Evolutionary conservation across 179 eudicot genomes (phyloP).

Genomic region (Vitellaria paradoxa): DNA sequence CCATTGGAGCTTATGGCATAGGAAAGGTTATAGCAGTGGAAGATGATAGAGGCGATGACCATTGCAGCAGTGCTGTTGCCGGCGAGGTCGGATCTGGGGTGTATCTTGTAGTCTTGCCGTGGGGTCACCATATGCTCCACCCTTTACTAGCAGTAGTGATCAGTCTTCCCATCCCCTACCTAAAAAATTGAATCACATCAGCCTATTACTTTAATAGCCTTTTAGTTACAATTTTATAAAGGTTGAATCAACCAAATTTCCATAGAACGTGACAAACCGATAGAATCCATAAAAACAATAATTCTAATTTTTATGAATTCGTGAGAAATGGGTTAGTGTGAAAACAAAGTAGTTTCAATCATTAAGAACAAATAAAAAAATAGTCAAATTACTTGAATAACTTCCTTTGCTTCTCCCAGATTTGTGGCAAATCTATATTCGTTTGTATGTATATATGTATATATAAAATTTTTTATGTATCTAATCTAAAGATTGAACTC

Average conservation of each 20-base stretch:
- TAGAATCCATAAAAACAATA: not conserved
- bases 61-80: conserved; percentile 97
- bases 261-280: conserved; percentile 14
- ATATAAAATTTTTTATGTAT: too few species aligned
- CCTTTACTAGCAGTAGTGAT: conserved; percentile 98
- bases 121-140: conserved; percentile 96
- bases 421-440: too few species aligned
- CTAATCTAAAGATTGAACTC: too few species aligned
- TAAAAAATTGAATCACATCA: conserved; percentile 11
- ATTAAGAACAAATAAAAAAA: too few species aligned
- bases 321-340: not conserved
- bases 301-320: not conserved
- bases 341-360: too few species aligned
- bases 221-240: too few species aligned
- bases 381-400: too few species aligned
- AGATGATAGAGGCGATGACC: conserved; percentile 93
- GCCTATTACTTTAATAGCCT: too few species aligned
- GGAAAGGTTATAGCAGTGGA: conserved; percentile 58
- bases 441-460: too few species aligned
- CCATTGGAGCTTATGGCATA: conserved; percentile 56
- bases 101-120: conserved; percentile 66
- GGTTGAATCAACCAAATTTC: not conserved
- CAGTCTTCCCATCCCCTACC: conserved; percentile 97
- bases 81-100: conserved; percentile 97
- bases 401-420: too few species aligned